A percentile compares a stretch with the other conserved stretches of the same genome.
Evolutionary conservation across 202 grass and related monocot species (phyloP).

Genomic region (Elaeis oleifera): DNA sequence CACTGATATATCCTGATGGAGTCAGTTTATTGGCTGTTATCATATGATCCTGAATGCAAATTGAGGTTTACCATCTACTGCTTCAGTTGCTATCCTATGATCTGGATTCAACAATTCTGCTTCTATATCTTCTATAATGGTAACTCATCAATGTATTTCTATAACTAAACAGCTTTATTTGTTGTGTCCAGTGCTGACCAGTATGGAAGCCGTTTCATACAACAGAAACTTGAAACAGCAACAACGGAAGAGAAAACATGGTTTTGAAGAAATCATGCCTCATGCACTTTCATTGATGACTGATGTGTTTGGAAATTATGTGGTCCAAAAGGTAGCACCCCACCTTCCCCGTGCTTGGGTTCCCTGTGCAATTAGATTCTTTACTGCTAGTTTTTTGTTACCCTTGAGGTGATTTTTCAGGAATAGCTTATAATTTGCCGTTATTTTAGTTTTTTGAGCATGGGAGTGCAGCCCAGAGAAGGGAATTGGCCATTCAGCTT

Average conservation of each 20-base stretch:
- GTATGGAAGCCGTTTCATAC: conserved; percentile 34
- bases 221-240: conserved; percentile 37
- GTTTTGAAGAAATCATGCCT: conserved; percentile 36
- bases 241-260: conserved; percentile 35
- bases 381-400: too few species aligned
- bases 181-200: conserved; percentile 28
- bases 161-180: background rate
- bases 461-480: conserved; percentile 33
- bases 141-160: too few species aligned
- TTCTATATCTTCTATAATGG: too few species aligned
- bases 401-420: background rate
- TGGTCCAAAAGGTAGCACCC: conserved; percentile 37
- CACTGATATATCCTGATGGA: too few species aligned
- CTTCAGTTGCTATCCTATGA: too few species aligned
- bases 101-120: too few species aligned
- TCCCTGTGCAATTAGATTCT: background rate
- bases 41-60: too few species aligned
- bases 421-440: background rate
- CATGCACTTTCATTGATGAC: conserved; percentile 13
- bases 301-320: conserved; percentile 34
- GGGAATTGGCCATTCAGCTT: conserved; percentile 33
- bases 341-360: too few species aligned
- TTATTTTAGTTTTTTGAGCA: conserved; percentile 45
- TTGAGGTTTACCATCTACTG: too few species aligned
- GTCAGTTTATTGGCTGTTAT: too few species aligned